Base-by-base conservation (phyloP, 768 basidiomycete genomes). In the Phlebiopsis flavidoalba region DNA sequence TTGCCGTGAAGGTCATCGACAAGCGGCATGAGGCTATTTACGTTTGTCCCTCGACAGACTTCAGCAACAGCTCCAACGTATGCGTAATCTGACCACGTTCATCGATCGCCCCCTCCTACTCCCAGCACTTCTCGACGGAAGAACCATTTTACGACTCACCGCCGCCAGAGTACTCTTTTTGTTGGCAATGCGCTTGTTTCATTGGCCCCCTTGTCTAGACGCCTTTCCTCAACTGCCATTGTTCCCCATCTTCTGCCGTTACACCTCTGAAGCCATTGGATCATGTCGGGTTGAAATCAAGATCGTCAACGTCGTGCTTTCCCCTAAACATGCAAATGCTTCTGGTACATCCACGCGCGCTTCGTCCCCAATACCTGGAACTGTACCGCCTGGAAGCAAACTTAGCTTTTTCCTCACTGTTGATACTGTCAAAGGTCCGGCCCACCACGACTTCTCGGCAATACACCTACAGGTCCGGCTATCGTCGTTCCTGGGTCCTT, bases 191-290 rank as follows among this genome's bases (percentile, higher is more conserved):
- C 91, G 0, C 74, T 91, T 33, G 78, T 95, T 57, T 91, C 92
- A 14, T 80, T 99, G 24, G 85, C 89, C 0, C 87, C 94, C 1
- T 79, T 98, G 50, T 86, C 85, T 12, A 86, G 92, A 46, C 80
- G 85, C 58, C 76, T 92, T 40, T 88, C 91, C 2, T 89, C 87
- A 1, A 80, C 82, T 2, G 86, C 85, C n/a, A 83, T 80, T 0
- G 84, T 91, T n/a, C 15, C 94, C 95, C 0, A 94, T 99, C 69
- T 93, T 93, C 72, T 96, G 93, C 70, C 86, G 91, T 35, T 96
- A 95, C 69, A 97, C 95, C 1, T 83, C 93, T 51, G 96, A 98
- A 70, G 95, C 95, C 1, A 94, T 98, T 64, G 97, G 96, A 1
- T 93, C 93, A 26, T 98, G 95, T 75, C 85, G 93, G 22, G 80